A percentile compares a stretch with the other conserved stretches of the same genome.
Conservation (phyloP, 306 rosid genomes). For the Aeschynomene evenia region DNA sequence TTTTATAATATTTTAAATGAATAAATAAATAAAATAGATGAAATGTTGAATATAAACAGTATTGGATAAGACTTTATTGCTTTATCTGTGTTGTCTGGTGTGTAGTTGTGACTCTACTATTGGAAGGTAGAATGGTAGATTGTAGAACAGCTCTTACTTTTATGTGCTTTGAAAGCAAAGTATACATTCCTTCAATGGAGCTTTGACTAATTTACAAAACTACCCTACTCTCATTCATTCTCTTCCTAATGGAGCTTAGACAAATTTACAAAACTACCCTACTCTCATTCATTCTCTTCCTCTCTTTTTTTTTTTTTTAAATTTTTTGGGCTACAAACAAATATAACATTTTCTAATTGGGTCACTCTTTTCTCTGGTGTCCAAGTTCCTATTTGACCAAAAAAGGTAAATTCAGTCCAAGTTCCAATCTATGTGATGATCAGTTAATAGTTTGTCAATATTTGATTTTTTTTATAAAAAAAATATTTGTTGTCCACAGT, state of each 20-base stretch:
- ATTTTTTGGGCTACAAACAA: background rate
- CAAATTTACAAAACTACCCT: background rate
- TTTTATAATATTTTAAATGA: too few relatives aligned
- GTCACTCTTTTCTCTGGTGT: slow-evolving; percentile 17
- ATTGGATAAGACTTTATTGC: too few relatives aligned
- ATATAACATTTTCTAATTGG: background rate
- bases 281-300: background rate
- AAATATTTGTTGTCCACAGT: too few relatives aligned
- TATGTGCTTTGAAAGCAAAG: slow-evolving; percentile 62
- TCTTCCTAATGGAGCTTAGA: background rate
- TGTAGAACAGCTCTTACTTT: slow-evolving; percentile 28
- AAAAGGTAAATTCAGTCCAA: too few relatives aligned
- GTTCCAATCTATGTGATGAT: too few relatives aligned
- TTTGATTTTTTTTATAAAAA: too few relatives aligned
- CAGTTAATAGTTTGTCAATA: too few relatives aligned
- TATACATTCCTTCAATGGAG: slow-evolving; percentile 33
- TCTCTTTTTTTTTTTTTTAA: background rate
- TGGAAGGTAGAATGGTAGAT: slow-evolving; percentile 26
- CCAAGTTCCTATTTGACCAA: background rate
- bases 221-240: background rate
- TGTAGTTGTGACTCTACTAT: background rate
- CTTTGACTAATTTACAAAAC: slow-evolving; percentile 3
- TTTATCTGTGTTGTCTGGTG: background rate
- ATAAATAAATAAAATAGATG: too few relatives aligned
- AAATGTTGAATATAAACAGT: too few relatives aligned